A percentile compares a stretch with the other conserved stretches of the same genome.
Evolutionary conservation across 1,139 yeast genomes (phyloP).

Genomic region (Diutina mesorugosa): DNA sequence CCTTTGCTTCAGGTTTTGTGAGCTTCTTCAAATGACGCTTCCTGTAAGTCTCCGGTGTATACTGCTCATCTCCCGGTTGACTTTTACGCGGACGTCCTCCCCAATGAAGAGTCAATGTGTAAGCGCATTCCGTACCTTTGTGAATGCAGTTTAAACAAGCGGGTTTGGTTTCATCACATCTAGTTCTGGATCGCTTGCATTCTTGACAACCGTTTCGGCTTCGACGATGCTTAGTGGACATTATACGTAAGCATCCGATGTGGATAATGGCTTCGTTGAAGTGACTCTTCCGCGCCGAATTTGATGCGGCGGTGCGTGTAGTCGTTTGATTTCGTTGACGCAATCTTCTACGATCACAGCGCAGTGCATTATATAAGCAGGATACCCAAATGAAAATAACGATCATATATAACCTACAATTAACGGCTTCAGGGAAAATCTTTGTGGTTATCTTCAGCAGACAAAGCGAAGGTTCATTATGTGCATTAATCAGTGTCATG

Average conservation of each 20-base stretch:
- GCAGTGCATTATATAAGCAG: too few species aligned
- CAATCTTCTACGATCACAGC: too few species aligned
- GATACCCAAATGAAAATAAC: too few species aligned
- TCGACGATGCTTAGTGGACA: slow-evolving; percentile 6
- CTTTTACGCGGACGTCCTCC: slow-evolving; percentile 57
- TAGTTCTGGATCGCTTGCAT: slow-evolving; percentile 57
- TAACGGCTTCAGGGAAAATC: too few species aligned
- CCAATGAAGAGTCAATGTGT: slow-evolving; percentile 57
- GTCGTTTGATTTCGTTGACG: too few species aligned
- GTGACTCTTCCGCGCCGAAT: not conserved
- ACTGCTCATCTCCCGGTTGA: slow-evolving; percentile 4
- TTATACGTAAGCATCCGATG: not conserved
- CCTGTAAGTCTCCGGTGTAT: slow-evolving; percentile 9
- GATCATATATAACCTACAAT: too few species aligned
- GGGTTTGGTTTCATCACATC: slow-evolving; percentile 66
- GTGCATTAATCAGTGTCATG: too few species aligned
- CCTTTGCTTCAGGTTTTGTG: not conserved
- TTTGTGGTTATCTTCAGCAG: too few species aligned
- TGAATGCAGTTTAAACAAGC: slow-evolving; percentile 46
- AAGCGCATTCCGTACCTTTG: slow-evolving; percentile 42
- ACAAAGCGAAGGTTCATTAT: too few species aligned
- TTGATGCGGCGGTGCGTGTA: not conserved
- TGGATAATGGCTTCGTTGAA: not conserved
- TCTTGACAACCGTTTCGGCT: slow-evolving; percentile 48
- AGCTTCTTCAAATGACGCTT: slow-evolving; percentile 8